A percentile compares a stretch with the other conserved stretches of the same genome.
These are phyloP conservation scores for Xylariaceae sp. DNA, from an alignment of 2,329 filamentous ascomycete species.

Conservation along the genomic window DNA sequence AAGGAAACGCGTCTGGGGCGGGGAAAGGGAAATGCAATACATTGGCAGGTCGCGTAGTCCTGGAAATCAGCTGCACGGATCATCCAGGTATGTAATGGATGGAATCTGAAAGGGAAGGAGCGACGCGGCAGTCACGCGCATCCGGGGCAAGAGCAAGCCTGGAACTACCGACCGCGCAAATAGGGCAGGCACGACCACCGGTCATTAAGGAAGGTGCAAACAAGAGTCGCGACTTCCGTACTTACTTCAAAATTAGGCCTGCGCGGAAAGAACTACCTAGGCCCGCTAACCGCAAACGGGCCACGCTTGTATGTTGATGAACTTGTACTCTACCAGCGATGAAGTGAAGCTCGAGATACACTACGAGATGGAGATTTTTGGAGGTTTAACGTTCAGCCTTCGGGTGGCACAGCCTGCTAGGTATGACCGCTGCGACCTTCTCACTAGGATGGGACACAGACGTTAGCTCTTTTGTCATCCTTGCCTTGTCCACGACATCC, in stretches of 20 bases:
- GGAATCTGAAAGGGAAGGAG: background rate
- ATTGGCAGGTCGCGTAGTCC: too few relatives aligned
- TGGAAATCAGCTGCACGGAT: too few relatives aligned
- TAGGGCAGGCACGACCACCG: background rate
- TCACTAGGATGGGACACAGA: background rate
- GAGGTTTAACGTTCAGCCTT: slow-evolving; percentile 13
- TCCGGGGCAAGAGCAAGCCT: background rate
- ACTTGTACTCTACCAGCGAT: background rate
- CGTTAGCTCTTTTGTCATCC: background rate
- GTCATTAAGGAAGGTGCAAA: slow-evolving; percentile 1
- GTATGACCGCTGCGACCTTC: background rate
- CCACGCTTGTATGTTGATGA: slow-evolving; percentile 1
- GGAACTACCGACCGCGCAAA: background rate
- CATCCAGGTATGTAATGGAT: background rate
- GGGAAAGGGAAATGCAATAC: background rate
- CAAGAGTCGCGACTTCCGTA: background rate
- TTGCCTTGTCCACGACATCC: background rate
- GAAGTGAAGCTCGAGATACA: slow-evolving; percentile 6
- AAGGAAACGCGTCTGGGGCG: background rate
- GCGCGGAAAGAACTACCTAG: background rate
- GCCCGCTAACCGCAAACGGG: background rate
- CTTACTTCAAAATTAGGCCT: slow-evolving; percentile 4
- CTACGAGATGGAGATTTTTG: slow-evolving; percentile 13
- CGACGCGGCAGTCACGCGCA: background rate
- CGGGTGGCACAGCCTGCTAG: slow-evolving; percentile 1